Evolutionary conservation across 371 early-diverging fungal genomes (phyloP).

Genomic region (Mortierella sp.): DNA sequence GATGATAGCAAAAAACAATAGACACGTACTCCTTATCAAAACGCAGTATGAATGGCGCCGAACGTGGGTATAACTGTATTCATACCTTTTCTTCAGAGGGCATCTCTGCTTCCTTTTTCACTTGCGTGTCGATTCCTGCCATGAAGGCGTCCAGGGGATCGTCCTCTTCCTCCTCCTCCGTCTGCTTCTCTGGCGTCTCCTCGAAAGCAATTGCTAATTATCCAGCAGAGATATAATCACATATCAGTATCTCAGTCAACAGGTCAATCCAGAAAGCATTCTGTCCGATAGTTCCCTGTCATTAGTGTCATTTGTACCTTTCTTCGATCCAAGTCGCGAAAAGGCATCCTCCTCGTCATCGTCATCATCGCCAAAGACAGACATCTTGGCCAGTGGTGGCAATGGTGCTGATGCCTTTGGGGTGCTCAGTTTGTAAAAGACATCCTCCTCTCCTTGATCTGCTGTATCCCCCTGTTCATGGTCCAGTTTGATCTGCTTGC

Average conservation of each 20-base stretch:
- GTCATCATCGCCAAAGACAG: constrained; percentile 19
- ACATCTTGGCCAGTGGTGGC: constrained; percentile 6
- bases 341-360: constrained; percentile 45
- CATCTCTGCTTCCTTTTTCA: constrained; percentile 63
- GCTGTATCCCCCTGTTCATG: constrained; percentile 18
- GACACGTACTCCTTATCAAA: background rate
- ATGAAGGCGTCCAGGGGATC: constrained; percentile 94
- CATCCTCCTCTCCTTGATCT: constrained; percentile 20
- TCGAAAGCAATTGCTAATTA: background rate
- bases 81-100: constrained; percentile 61
- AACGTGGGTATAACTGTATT: background rate
- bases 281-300: background rate
- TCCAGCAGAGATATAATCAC: background rate
- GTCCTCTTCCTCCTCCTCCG: constrained; percentile 69
- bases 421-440: constrained; percentile 14
- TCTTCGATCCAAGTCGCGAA: constrained; percentile 24
- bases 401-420: background rate
- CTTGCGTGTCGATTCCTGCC: constrained; percentile 80
- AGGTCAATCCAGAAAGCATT: too few species aligned
- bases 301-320: constrained; percentile 14
- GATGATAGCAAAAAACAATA: too few species aligned
- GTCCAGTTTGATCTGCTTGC: constrained; percentile 42
- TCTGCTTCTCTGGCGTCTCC: background rate
- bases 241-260: background rate
- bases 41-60: background rate